A percentile compares a stretch with the other conserved stretches of the same genome.
These are phyloP conservation scores for Blumeria graminis DNA, from an alignment of 2,329 filamentous ascomycete species.

Conservation along the genomic window DNA sequence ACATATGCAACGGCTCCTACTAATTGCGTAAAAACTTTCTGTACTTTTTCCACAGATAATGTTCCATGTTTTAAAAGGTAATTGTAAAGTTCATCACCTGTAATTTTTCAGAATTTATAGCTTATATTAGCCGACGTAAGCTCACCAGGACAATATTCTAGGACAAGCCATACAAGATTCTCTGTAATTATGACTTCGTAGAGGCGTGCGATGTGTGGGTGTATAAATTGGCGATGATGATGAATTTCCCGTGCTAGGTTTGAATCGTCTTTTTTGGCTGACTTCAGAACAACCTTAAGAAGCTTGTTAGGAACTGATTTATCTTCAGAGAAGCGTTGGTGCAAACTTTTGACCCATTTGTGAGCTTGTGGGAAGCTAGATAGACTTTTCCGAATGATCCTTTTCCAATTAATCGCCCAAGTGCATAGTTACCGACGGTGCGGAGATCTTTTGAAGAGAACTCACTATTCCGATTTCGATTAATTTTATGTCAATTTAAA, in stretches of 20 bases:
- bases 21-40: slow-evolving; percentile 87
- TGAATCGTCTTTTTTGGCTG: slow-evolving; percentile 81
- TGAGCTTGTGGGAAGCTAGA: slow-evolving; percentile 85
- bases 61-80: slow-evolving; percentile 74
- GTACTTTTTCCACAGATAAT: slow-evolving; percentile 63
- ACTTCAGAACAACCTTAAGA: slow-evolving; percentile 81
- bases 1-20: slow-evolving; percentile 90
- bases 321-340: not conserved
- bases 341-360: slow-evolving; percentile 82
- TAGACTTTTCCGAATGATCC: slow-evolving; percentile 98
- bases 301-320: slow-evolving; percentile 3
- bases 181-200: slow-evolving; percentile 99
- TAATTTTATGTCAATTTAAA: slow-evolving; percentile 8
- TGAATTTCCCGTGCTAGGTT: slow-evolving; percentile 96
- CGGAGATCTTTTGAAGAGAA: slow-evolving; percentile 81
- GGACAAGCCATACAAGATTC: slow-evolving; percentile 75
- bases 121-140: slow-evolving; percentile 1
- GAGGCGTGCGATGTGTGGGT: slow-evolving; percentile 85
- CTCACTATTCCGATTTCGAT: slow-evolving; percentile 32
- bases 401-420: slow-evolving; percentile 84
- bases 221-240: slow-evolving; percentile 91
- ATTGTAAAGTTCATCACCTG: slow-evolving; percentile 92
- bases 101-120: not conserved
- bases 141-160: slow-evolving; percentile 85
- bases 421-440: slow-evolving; percentile 80